Evolutionary conservation across 2,329 filamentous ascomycete species (phyloP), one percentile per base, ranked within the genome.

Genomic region (Trichoderma gracile): DNA sequence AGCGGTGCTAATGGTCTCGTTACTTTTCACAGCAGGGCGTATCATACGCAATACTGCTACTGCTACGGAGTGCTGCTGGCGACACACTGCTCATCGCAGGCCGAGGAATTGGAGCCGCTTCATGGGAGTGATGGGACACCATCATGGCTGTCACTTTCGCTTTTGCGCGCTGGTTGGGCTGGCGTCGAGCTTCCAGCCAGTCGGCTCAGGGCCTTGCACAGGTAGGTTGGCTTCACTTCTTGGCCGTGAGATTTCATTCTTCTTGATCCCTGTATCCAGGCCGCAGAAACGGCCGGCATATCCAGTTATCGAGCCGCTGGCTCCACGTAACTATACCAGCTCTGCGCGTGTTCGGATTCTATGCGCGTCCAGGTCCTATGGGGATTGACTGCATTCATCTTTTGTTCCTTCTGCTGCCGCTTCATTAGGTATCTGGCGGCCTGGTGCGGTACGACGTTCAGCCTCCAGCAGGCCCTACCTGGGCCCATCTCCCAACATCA

Each of bases 101-200:
- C 38, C 62, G 50, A 38, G 21, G 50, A 56, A 52, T 27, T 45
- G 52, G 27, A 50, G 49, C n/a, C 58, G 50, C 59, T 52, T 63
- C 53, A 46, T n/a, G 42, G 50, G 9, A 40, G 27, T 17, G 38
- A 63, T 46, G 43, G 64, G 33, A 52, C 21, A n/a, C 42, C 15
- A 47, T 7, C 38, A 7, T 12, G 50, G 42, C 42, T 17, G 50
- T 56, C 43, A 17, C 42, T 19, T 45, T 60, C 52, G 57, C 57
- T 50, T 53, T 45, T 53, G 33, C 25, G 4, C 38, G 9, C 8
- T 42, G 40, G 15, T 43, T 46, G 58, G 25, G 25, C 58, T 53
- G 47, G 33, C 27, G 25, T 23, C 19, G 33, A 27, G n/a, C 47
- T 19, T 27, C 33, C 25, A 61, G 38, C 58, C 33, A 52, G 47